Base-by-base conservation (phyloP, 2,329 filamentous ascomycete genomes). In the Calonectria pseudoturangicola region DNA sequence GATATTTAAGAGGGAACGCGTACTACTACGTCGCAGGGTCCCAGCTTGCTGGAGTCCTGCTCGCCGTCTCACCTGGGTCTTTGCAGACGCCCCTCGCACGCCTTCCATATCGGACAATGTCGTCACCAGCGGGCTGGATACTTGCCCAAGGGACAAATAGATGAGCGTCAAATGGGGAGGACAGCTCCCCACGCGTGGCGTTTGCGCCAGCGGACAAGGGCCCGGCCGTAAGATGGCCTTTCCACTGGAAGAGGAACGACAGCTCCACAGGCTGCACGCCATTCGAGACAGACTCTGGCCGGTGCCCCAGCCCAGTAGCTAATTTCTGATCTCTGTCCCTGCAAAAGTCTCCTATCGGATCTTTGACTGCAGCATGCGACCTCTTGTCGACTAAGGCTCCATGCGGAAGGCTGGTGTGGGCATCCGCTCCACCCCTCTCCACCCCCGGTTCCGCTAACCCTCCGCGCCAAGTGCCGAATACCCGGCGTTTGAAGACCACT, bases 381-480 rank as follows among this genome's bases (percentile, higher is more conserved):
- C 58, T 51, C 50, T 48, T 56, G 66, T 39, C 43, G 28, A 45
- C 65, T 62, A 71, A 28, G 28, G 25, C 54, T 70, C 68, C 66
- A 74, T 65, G 72, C 75, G 73, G 74, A 73, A 74, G 75, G 71
- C 76, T 77, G 71, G 71, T 56, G 66, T 43, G 68, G 70, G 51
- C 39, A 66, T 70, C 69, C 64, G 50, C 69, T 62, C 73, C 70
- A 73, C 73, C 50, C 56, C 45, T 45, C 67, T 60, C 33, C 36
- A 64, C 70, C 75, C 75, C 76, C 77, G 28, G 69, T 66, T 63
- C 74, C 70, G 70, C 70, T 54, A 64, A 50, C 21, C 18, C 67
- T 73, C 73, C 68, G 76, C 77, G 74, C 77, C 76, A 79, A 74
- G 77, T 79, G 78, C 78, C 78, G 78, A 74, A 79, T 71, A 73